Evolutionary conservation across 2,329 filamentous ascomycete genomes (phyloP).

Genomic region (Ceratocystis colombiana): DNA sequence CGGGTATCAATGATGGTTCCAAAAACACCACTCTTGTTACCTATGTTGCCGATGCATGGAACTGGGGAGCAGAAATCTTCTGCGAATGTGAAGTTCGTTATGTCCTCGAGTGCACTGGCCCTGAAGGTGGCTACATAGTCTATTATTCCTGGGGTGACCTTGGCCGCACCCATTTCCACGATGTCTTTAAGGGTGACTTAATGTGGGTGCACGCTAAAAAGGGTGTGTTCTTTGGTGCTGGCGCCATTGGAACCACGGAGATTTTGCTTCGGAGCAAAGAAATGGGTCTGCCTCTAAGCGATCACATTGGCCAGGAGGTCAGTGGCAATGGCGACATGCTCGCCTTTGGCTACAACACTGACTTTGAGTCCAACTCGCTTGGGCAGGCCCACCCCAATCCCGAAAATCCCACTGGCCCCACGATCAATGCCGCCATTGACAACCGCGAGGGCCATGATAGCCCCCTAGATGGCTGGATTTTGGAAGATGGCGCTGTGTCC

Average conservation of each 20-base stretch:
- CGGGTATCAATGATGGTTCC: slow-evolving; percentile 57
- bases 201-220: slow-evolving; percentile 59
- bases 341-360: slow-evolving; percentile 54
- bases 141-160: slow-evolving; percentile 56
- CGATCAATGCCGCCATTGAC: slow-evolving; percentile 54
- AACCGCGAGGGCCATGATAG: slow-evolving; percentile 44
- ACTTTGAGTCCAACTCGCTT: slow-evolving; percentile 47
- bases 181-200: slow-evolving; percentile 47
- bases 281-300: slow-evolving; percentile 48
- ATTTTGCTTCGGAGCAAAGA: slow-evolving; percentile 52
- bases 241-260: slow-evolving; percentile 54
- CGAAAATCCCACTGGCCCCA: slow-evolving; percentile 48
- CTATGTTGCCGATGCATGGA: slow-evolving; percentile 60
- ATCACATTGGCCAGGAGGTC: slow-evolving; percentile 48
- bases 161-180: slow-evolving; percentile 45
- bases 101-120: slow-evolving; percentile 43
- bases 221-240: slow-evolving; percentile 57
- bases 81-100: slow-evolving; percentile 58
- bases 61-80: slow-evolving; percentile 62
- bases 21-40: slow-evolving; percentile 58
- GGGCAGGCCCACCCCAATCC: slow-evolving; percentile 42
- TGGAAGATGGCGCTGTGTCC: slow-evolving; percentile 54
- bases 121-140: slow-evolving; percentile 48
- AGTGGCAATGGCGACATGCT: slow-evolving; percentile 59
- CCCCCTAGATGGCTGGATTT: slow-evolving; percentile 51